Conservation (phyloP, 768 basidiomycete species). For the Sutorius australiensis region DNA sequence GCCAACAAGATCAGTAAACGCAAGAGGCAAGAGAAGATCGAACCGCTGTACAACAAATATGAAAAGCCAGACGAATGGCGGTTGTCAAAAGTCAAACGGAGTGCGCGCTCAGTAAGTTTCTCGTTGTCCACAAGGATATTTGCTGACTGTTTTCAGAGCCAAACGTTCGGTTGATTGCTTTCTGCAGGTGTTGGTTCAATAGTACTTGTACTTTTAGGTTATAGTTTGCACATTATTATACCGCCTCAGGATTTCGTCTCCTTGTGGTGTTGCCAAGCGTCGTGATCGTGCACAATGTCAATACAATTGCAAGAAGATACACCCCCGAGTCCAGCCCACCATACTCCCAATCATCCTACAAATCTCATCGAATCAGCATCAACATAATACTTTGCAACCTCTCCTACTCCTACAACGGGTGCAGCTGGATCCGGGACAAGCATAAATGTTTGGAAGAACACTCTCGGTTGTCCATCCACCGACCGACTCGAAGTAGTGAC, state of each 20-base stretch:
- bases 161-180: conserved; percentile 74
- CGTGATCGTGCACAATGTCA: neutral
- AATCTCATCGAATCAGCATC: conserved; percentile 78
- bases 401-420: conserved; percentile 60
- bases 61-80: conserved; percentile 96
- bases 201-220: conserved; percentile 12
- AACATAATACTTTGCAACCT: conserved; percentile 79
- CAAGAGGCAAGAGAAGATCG: conserved; percentile 95
- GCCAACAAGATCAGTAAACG: conserved; percentile 96
- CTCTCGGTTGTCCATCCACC: conserved; percentile 74
- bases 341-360: conserved; percentile 51
- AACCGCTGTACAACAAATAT: conserved; percentile 93
- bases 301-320: neutral
- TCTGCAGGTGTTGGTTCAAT: neutral
- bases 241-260: neutral
- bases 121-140: conserved; percentile 7
- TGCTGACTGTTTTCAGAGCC: conserved; percentile 50
- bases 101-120: conserved; percentile 68
- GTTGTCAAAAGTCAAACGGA: conserved; percentile 86
- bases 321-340: neutral
- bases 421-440: conserved; percentile 72
- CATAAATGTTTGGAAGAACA: conserved; percentile 86
- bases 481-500: conserved; percentile 44
- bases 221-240: conserved; percentile 5
- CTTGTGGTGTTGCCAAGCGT: neutral